Conservation (phyloP, 1,284 basidiomycete genomes). For the Spongispora temasekensis region DNA sequence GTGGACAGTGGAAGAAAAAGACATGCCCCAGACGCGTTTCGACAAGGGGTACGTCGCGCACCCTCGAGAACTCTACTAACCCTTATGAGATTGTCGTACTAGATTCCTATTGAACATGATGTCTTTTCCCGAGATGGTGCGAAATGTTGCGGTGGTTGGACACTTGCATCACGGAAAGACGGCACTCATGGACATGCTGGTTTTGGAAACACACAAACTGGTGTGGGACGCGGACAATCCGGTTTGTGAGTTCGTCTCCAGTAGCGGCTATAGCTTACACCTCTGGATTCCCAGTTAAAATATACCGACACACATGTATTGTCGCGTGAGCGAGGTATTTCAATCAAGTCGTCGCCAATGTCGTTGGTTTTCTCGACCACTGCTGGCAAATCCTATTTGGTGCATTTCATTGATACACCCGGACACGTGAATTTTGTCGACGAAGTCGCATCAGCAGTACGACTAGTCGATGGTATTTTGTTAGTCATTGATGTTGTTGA, state of each 20-base stretch:
- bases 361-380: constrained; percentile 90
- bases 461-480: constrained; percentile 91
- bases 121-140: constrained; percentile 90
- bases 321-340: constrained; percentile 87
- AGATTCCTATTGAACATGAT: constrained; percentile 95
- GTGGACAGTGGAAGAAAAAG: constrained; percentile 92
- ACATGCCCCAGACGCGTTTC: constrained; percentile 89
- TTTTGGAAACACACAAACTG: constrained; percentile 95
- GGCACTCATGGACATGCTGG: constrained; percentile 93
- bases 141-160: constrained; percentile 93
- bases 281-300: constrained; percentile 54
- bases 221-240: constrained; percentile 89
- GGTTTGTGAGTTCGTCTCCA: constrained; percentile 48
- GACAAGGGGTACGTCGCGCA: constrained; percentile 78
- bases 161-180: constrained; percentile 99
- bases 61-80: constrained; percentile 1
- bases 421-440: constrained; percentile 99
- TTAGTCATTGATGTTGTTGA: constrained; percentile 96
- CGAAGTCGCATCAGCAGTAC: constrained; percentile 88
- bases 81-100: constrained; percentile 13
- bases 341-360: constrained; percentile 97
- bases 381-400: constrained; percentile 87
- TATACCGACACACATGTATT: constrained; percentile 97
- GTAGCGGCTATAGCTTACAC: constrained; percentile 18
- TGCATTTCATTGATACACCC: constrained; percentile 96